Evolutionary conservation across 2,329 filamentous ascomycete genomes (phyloP), one percentile per base, ranked within the genome.

Genomic region (Cercospora sp.): DNA sequence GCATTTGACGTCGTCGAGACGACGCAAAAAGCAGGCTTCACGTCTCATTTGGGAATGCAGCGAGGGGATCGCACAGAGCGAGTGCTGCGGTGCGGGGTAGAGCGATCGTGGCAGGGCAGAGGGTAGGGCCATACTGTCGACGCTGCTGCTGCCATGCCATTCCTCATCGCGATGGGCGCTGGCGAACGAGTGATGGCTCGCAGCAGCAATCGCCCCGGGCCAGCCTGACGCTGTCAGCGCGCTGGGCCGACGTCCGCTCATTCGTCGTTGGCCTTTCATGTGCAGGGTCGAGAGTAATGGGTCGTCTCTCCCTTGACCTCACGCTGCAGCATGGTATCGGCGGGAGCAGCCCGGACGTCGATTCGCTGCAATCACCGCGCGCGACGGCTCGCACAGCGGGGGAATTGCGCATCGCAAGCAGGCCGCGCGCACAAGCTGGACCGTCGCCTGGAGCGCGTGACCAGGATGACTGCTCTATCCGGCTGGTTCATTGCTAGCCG

Each of bases 1-100:
- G 55, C 64, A 30, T 58, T 69, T 71, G 70, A 74, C 69, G 67
- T 73, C 66, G 72, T 61, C 63, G 51, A 69, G 32, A 55, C 57
- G 65, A 53, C 26, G 57, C 12, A 65, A 65, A 70, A 69, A 71
- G 71, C 68, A 69, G 69, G 69, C 66, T 68, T 66, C 30, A 59
- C 32, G 60, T 49, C 67, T 66, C 60, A 24, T 65, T 61, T 28
- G 43, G 65, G 60, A 67, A 62, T 61, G 43, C 49, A 60, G 62
- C 55, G 64, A 69, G 67, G 66, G 69, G 63, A 68, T 68, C 37
- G 51, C 64, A 58, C 63, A 66, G 32, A 18, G 66, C 32, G 55
- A 66, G 61, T 55, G 60, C 63, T 16, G 28, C 61, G 16, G 61
- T 68, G 69, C 63, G 63, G 63, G 66, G 63, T 62, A 43, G 51